Evolutionary conservation across 1,139 yeast species (phyloP).

Genomic region (Hyphopichia buzzinii): DNA sequence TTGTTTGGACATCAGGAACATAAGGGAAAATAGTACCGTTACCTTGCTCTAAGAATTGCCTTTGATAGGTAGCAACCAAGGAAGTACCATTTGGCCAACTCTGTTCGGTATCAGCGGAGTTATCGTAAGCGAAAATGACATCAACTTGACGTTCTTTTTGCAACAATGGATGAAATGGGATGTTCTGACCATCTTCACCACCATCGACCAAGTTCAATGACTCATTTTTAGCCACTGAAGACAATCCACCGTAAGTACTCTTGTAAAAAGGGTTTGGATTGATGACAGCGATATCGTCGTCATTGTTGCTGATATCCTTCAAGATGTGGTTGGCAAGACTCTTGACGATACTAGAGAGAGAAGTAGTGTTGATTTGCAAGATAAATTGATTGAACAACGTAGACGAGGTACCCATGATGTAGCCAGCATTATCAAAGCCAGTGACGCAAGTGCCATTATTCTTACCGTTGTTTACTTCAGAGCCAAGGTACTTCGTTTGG

Average conservation of each 20-base stretch:
- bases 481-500: slow-evolving; percentile 70
- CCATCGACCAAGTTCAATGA: slow-evolving; percentile 44
- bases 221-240: slow-evolving; percentile 28
- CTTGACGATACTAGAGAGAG: slow-evolving; percentile 46
- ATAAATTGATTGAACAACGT: slow-evolving; percentile 76
- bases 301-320: slow-evolving; percentile 41
- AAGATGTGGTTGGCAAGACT: slow-evolving; percentile 46
- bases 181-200: slow-evolving; percentile 42
- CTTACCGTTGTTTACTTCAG: slow-evolving; percentile 57
- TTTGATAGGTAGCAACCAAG: slow-evolving; percentile 51
- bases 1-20: slow-evolving; percentile 75
- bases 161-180: slow-evolving; percentile 40
- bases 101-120: slow-evolving; percentile 45
- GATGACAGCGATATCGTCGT: slow-evolving; percentile 44
- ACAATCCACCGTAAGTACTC: slow-evolving; percentile 37
- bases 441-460: slow-evolving; percentile 47
- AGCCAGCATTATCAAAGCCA: slow-evolving; percentile 85
- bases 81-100: slow-evolving; percentile 45
- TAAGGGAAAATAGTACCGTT: slow-evolving; percentile 73
- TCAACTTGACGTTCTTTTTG: slow-evolving; percentile 40
- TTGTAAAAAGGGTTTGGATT: slow-evolving; percentile 53
- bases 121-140: slow-evolving; percentile 47
- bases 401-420: slow-evolving; percentile 78
- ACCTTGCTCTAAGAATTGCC: slow-evolving; percentile 66
- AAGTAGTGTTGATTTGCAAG: slow-evolving; percentile 59